A percentile compares a stretch with the other conserved stretches of the same genome.
Conservation (phyloP, 352 stramenopile genomes). For the Globisporangium ultimum region DNA sequence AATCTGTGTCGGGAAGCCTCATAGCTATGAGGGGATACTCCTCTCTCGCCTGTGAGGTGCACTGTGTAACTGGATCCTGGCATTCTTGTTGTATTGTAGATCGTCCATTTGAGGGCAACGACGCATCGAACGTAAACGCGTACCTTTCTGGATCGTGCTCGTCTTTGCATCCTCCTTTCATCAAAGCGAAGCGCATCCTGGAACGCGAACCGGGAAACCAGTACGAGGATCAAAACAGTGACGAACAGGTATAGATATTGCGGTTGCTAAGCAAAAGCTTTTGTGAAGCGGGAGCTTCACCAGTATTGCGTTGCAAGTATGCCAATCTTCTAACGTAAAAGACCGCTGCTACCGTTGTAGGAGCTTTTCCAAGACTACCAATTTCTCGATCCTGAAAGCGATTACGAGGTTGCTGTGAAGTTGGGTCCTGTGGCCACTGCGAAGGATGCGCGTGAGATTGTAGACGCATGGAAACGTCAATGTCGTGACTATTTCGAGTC, state of each 20-base stretch:
- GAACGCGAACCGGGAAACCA: conserved; percentile 81
- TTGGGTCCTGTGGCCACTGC: conserved; percentile 47
- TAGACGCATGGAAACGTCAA: conserved; percentile 55
- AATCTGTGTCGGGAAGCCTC: neutral
- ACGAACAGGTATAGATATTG: conserved; percentile 42
- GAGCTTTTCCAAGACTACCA: conserved; percentile 86
- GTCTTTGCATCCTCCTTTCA: conserved; percentile 48
- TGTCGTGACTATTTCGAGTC: conserved; percentile 50
- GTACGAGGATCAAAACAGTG: conserved; percentile 76
- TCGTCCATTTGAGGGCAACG: conserved; percentile 52
- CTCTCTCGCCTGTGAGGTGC: neutral
- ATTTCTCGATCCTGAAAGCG: conserved; percentile 70
- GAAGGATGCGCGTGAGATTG: conserved; percentile 44
- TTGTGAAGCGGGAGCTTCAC: no score
- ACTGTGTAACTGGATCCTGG: neutral
- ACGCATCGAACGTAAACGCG: conserved; percentile 33
- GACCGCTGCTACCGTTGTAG: conserved; percentile 19
- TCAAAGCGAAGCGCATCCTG: conserved; percentile 61
- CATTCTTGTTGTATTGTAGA: conserved; percentile 29
- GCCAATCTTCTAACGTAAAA: no score
- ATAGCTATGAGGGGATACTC: neutral
- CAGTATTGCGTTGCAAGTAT: no score
- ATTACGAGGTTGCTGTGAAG: conserved; percentile 76
- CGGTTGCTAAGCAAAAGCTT: neutral
- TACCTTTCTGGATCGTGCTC: conserved; percentile 45